phyloP scores from a whole-genome alignment of 129 eudicot genomes.

The Flaveria linearis region DNA sequence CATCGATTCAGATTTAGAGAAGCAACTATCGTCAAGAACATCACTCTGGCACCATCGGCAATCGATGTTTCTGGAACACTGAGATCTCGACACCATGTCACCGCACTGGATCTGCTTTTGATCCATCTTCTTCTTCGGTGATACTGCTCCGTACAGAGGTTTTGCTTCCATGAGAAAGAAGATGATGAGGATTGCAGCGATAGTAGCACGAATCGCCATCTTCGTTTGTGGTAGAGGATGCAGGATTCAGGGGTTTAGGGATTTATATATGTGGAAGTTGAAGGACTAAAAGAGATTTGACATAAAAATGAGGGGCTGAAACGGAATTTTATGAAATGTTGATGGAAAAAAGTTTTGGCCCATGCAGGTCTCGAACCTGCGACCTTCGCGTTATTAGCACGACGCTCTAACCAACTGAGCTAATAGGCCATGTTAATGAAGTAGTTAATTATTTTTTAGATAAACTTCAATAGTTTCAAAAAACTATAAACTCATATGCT shows the following conservation, averaged over 20 bases:
- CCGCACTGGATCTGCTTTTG: slow-evolving; percentile 40
- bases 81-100: slow-evolving; percentile 44
- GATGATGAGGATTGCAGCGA: slow-evolving; percentile 21
- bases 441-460: accelerated
- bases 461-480: too few species aligned
- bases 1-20: slow-evolving; percentile 55
- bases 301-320: slow-evolving; percentile 1
- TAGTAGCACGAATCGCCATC: slow-evolving; percentile 20
- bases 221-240: too few species aligned
- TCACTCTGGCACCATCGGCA: slow-evolving; percentile 77
- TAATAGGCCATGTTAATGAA: slow-evolving; percentile 51
- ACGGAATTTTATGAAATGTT: neutral
- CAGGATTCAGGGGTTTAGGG: neutral
- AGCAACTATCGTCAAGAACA: slow-evolving; percentile 61
- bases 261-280: slow-evolving; percentile 15
- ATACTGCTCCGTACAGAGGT: neutral
- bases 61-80: slow-evolving; percentile 38
- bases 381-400: slow-evolving; percentile 98
- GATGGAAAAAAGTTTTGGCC: slow-evolving; percentile 33
- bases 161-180: slow-evolving; percentile 19
- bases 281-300: neutral
- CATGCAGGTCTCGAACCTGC: slow-evolving; percentile 98
- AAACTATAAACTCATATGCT: too few species aligned
- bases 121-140: slow-evolving; percentile 15
- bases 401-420: slow-evolving; percentile 96